Percentiles rank a stretch among this genome's conserved stretches.
These are phyloP conservation scores for Herpetomonas samuelpessoai DNA, from an alignment of 208 protist genomes.

Conservation along the genomic window DNA sequence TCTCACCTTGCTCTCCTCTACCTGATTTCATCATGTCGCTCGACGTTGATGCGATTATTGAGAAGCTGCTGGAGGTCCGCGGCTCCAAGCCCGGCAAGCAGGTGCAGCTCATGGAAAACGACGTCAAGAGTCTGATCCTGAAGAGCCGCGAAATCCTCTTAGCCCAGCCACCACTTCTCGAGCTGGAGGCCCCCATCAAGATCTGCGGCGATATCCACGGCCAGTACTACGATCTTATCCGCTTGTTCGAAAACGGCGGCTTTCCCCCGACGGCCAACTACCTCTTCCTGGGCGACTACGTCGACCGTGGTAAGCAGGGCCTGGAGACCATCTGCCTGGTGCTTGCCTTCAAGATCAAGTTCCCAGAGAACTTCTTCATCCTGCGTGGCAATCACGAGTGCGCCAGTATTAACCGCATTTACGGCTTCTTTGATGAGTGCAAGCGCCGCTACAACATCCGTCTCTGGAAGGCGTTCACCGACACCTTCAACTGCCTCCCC, in stretches of 20 bases:
- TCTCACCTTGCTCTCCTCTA: neutral
- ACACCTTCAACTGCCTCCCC: slow-evolving; percentile 99
- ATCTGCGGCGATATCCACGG: slow-evolving; percentile 99
- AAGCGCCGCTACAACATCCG: slow-evolving; percentile 98
- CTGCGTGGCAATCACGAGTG: slow-evolving; percentile 99
- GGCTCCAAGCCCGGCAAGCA: slow-evolving; percentile 86
- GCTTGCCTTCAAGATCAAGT: slow-evolving; percentile 99
- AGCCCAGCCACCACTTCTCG: slow-evolving; percentile 78
- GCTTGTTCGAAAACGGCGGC: slow-evolving; percentile 99
- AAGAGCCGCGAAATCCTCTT: slow-evolving; percentile 88
- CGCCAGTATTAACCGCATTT: slow-evolving; percentile 99
- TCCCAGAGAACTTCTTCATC: slow-evolving; percentile 99
- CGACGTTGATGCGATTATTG: slow-evolving; percentile 90
- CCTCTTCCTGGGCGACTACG: slow-evolving; percentile 99
- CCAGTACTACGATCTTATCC: slow-evolving; percentile 99
- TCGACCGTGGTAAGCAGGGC: slow-evolving; percentile 98
- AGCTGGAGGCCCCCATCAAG: slow-evolving; percentile 93
- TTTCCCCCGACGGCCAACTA: slow-evolving; percentile 99
- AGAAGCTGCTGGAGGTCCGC: slow-evolving; percentile 91
- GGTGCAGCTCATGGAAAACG: slow-evolving; percentile 86
- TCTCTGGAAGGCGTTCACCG: slow-evolving; percentile 99
- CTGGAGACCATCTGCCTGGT: slow-evolving; percentile 98
- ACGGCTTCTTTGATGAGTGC: slow-evolving; percentile 99
- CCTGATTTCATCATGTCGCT: slow-evolving; percentile 53
- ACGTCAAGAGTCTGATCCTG: slow-evolving; percentile 79